Evolutionary conservation across 116 monocot species (phyloP).

Genomic region (Zostera marina): DNA sequence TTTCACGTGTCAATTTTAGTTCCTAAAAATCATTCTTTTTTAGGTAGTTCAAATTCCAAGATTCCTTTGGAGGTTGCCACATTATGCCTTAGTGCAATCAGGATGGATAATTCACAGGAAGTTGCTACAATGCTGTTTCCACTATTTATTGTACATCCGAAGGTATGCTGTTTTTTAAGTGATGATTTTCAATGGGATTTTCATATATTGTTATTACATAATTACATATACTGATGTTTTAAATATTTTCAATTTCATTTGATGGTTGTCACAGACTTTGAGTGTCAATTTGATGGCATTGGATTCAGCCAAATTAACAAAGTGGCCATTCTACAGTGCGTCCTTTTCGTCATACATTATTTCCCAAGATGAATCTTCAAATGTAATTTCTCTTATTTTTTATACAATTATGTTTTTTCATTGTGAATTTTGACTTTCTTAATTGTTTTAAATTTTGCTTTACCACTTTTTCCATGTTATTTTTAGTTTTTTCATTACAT

Average conservation of each 20-base stretch:
- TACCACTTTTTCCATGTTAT: neutral
- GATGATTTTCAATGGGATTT: neutral
- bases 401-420: neutral
- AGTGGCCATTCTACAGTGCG: slow-evolving; percentile 49
- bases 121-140: slow-evolving; percentile 59
- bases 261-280: slow-evolving; percentile 35
- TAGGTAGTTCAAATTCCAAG: slow-evolving; percentile 24
- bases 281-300: slow-evolving; percentile 56
- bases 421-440: neutral
- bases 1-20: neutral
- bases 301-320: slow-evolving; percentile 37
- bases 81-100: slow-evolving; percentile 49
- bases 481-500: too few relatives aligned
- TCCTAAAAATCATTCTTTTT: neutral
- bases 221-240: neutral
- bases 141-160: slow-evolving; percentile 58
- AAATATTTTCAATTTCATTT: neutral
- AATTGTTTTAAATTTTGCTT: neutral
- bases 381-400: neutral
- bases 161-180: slow-evolving; percentile 28
- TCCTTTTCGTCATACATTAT: slow-evolving; percentile 14
- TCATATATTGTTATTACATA: neutral
- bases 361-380: slow-evolving; percentile 1
- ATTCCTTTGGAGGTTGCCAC: slow-evolving; percentile 44
- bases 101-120: slow-evolving; percentile 31